Evolutionary conservation across 495 filamentous ascomycete genomes (phyloP).

Genomic region (Xeromyces bisporus): DNA sequence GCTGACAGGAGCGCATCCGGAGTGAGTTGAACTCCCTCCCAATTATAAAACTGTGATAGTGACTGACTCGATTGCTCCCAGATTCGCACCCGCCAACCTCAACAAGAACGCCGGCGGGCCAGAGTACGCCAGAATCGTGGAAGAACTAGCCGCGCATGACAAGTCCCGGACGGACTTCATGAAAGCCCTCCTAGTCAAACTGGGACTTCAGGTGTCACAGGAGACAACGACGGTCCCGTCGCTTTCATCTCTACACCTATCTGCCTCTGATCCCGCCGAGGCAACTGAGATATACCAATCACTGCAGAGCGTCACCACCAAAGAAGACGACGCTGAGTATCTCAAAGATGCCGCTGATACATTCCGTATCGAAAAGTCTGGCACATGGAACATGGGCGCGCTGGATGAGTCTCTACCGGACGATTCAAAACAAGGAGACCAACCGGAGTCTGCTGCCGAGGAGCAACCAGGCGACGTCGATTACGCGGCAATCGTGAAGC

Average conservation of each 20-base stretch:
- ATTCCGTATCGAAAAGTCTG: constrained; percentile 55
- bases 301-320: constrained; percentile 50
- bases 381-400: constrained; percentile 43
- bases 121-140: constrained; percentile 50
- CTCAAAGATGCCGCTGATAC: constrained; percentile 76
- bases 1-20: constrained; percentile 82
- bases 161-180: constrained; percentile 54
- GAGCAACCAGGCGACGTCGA: constrained; percentile 46
- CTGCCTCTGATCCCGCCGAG: constrained; percentile 45
- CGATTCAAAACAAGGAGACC: constrained; percentile 9
- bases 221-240: constrained; percentile 56
- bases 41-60: no score
- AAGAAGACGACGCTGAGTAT: constrained; percentile 50
- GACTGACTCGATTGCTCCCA: no score
- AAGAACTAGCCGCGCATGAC: constrained; percentile 55
- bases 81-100: constrained; percentile 72
- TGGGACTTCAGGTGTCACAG: constrained; percentile 62
- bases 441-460: constrained; percentile 1
- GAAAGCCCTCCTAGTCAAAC: constrained; percentile 62
- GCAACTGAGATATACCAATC: constrained; percentile 49
- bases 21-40: no score
- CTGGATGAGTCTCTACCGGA: constrained; percentile 34
- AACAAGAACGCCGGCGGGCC: constrained; percentile 41
- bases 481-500: constrained; percentile 58
- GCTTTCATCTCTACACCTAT: constrained; percentile 73